phyloP scores from a whole-genome alignment of 2,329 filamentous ascomycete species.

The Penicillium sclerotiorum region DNA sequence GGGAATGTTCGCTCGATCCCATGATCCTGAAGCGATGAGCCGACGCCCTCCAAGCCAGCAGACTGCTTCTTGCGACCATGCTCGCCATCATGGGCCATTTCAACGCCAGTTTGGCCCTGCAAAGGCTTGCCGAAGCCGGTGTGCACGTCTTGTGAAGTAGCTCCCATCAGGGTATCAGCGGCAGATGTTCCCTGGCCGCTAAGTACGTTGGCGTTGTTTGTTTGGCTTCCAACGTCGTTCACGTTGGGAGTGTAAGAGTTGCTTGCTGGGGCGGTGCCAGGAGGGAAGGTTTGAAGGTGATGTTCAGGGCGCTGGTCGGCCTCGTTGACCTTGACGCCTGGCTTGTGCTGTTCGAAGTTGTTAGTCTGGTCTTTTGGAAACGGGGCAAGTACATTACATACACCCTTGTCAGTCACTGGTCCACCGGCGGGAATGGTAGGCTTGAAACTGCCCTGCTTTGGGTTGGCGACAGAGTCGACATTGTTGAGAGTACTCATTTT shows the following conservation, averaged over 20 bases:
- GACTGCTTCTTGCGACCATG: conserved; percentile 45
- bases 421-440: conserved; percentile 54
- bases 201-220: conserved; percentile 43
- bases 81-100: conserved; percentile 52
- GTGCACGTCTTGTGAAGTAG: conserved; percentile 58
- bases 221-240: conserved; percentile 40
- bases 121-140: conserved; percentile 56
- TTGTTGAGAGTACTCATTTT: conserved; percentile 43
- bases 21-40: conserved; percentile 29
- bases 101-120: conserved; percentile 51
- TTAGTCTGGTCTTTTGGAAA: conserved; percentile 7
- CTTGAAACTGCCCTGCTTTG: conserved; percentile 59
- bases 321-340: conserved; percentile 61
- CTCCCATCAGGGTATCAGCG: conserved; percentile 51
- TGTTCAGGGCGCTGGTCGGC: conserved; percentile 64
- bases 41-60: conserved; percentile 49
- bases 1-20: conserved; percentile 26
- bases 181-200: conserved; percentile 48
- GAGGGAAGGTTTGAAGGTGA: conserved; percentile 60
- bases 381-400: conserved; percentile 44
- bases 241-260: conserved; percentile 53
- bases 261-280: conserved; percentile 64
- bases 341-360: conserved; percentile 58
- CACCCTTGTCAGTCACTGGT: conserved; percentile 58
- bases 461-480: conserved; percentile 53